Percentiles rank a stretch among this genome's conserved stretches.
Conservation (phyloP, 495 filamentous ascomycete species). For the Penicillium riverlandense region DNA sequence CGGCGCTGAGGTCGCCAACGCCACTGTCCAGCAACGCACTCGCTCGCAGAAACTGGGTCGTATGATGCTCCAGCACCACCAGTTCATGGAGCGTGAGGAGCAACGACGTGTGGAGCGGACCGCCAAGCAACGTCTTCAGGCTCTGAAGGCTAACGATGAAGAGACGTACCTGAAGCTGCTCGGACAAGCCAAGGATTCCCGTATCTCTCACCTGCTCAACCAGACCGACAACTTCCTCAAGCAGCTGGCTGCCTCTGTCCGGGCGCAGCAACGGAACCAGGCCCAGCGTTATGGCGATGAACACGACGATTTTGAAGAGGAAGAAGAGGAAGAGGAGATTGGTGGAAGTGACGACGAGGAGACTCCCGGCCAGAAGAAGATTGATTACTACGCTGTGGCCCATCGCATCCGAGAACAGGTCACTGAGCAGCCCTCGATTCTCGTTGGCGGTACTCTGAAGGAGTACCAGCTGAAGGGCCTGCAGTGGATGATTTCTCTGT, state of each 20-base stretch:
- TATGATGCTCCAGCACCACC: constrained; percentile 79
- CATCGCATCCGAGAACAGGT: constrained; percentile 93
- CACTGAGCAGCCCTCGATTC: constrained; percentile 68
- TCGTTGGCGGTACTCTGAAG: constrained; percentile 87
- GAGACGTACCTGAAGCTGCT: constrained; percentile 95
- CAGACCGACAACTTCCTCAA: constrained; percentile 97
- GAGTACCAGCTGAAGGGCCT: constrained; percentile 97
- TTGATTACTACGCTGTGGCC: constrained; percentile 97
- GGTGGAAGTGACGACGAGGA: constrained; percentile 60
- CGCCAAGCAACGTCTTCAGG: constrained; percentile 98
- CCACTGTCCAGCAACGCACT: constrained; percentile 44
- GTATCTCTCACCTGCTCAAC: constrained; percentile 91
- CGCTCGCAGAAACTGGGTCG: constrained; percentile 81
- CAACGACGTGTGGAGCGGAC: constrained; percentile 95
- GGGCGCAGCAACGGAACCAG: constrained; percentile 79
- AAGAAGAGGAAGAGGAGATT: constrained; percentile 62
- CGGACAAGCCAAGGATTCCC: constrained; percentile 96
- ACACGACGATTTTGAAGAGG: constrained; percentile 48
- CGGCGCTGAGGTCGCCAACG: constrained; percentile 56
- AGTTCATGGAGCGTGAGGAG: constrained; percentile 97
- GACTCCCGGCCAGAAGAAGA: constrained; percentile 58
- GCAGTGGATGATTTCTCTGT: constrained; percentile 99
- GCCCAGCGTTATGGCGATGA: constrained; percentile 70
- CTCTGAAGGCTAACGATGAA: constrained; percentile 97
- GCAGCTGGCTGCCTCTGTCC: constrained; percentile 88